Conservation (phyloP, 164 flowering plant species). For the Piper longum region DNA sequence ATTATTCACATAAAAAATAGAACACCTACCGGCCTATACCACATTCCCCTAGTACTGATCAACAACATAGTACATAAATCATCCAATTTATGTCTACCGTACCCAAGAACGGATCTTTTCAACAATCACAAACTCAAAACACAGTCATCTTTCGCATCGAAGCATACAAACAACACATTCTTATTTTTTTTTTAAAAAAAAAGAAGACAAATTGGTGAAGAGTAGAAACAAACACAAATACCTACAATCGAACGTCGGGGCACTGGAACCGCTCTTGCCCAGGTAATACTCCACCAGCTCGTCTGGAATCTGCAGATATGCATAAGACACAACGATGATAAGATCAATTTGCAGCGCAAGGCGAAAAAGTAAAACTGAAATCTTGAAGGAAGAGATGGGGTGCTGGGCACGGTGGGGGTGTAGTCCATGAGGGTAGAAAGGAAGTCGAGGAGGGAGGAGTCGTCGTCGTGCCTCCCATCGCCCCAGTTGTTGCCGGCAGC, state of each 20-base stretch:
- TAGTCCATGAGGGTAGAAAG: slow-evolving; percentile 84
- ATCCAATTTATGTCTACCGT: too few relatives aligned
- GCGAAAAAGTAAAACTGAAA: background rate
- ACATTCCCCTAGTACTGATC: too few relatives aligned
- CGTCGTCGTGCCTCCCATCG: slow-evolving; percentile 69
- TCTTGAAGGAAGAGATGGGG: background rate
- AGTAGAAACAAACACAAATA: slow-evolving; percentile 13
- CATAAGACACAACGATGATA: background rate
- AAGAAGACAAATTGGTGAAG: background rate
- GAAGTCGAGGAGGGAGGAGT: slow-evolving; percentile 62
- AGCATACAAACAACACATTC: background rate
- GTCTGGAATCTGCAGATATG: slow-evolving; percentile 58
- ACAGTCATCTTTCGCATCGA: background rate
- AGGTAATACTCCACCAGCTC: slow-evolving; percentile 89
- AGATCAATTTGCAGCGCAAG: background rate
- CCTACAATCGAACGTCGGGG: slow-evolving; percentile 90
- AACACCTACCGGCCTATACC: too few relatives aligned
- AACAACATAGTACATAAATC: too few relatives aligned
- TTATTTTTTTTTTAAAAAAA: too few relatives aligned
- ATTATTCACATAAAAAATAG: too few relatives aligned
- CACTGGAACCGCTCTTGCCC: slow-evolving; percentile 81
- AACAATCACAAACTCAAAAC: too few relatives aligned
- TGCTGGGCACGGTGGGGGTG: slow-evolving; percentile 59
- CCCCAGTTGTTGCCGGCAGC: slow-evolving; percentile 19
- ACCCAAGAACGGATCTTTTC: too few relatives aligned